These are phyloP conservation scores for Cadophora sp. DNA, from an alignment of 2,329 filamentous ascomycete species.

Conservation along the genomic window DNA sequence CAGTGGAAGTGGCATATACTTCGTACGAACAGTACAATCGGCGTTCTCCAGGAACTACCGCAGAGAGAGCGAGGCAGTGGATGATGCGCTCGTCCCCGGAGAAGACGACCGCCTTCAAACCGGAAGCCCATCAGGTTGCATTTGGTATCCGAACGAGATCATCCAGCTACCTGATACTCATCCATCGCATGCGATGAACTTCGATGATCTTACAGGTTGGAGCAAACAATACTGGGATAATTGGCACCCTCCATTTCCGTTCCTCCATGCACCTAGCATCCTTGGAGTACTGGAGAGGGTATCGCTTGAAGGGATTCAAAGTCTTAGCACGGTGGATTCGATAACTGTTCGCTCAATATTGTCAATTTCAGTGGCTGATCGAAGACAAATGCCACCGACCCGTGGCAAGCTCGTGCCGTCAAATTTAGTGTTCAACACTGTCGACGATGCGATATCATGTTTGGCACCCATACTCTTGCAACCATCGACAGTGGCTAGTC, in stretches of 20 bases:
- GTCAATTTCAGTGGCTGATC: slow-evolving; percentile 61
- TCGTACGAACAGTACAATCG: slow-evolving; percentile 61
- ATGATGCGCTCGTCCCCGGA: slow-evolving; percentile 57
- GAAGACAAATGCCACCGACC: slow-evolving; percentile 49
- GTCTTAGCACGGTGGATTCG: slow-evolving; percentile 47
- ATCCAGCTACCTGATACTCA: slow-evolving; percentile 22
- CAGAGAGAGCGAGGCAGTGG: slow-evolving; percentile 36
- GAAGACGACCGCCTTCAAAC: slow-evolving; percentile 59
- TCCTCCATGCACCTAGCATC: slow-evolving; percentile 60
- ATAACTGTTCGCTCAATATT: slow-evolving; percentile 56
- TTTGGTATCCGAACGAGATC: slow-evolving; percentile 50
- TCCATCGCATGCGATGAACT: slow-evolving; percentile 42
- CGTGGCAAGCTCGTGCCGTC: slow-evolving; percentile 48
- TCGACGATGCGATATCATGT: slow-evolving; percentile 57
- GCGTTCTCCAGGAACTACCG: slow-evolving; percentile 50
- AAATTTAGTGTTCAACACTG: slow-evolving; percentile 54
- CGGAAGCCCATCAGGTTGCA: slow-evolving; percentile 34
- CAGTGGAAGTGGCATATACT: slow-evolving; percentile 65
- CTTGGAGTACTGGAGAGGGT: slow-evolving; percentile 54
- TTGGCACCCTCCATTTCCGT: slow-evolving; percentile 64
- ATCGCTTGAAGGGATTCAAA: slow-evolving; percentile 45
- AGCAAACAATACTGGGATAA: slow-evolving; percentile 61
- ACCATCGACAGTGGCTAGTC: slow-evolving; percentile 54
- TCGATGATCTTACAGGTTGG: slow-evolving; percentile 58
- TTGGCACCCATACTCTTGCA: slow-evolving; percentile 55